These are phyloP conservation scores for Tylopilus balloui DNA, from an alignment of 768 basidiomycete genomes.

Conservation along the genomic window DNA sequence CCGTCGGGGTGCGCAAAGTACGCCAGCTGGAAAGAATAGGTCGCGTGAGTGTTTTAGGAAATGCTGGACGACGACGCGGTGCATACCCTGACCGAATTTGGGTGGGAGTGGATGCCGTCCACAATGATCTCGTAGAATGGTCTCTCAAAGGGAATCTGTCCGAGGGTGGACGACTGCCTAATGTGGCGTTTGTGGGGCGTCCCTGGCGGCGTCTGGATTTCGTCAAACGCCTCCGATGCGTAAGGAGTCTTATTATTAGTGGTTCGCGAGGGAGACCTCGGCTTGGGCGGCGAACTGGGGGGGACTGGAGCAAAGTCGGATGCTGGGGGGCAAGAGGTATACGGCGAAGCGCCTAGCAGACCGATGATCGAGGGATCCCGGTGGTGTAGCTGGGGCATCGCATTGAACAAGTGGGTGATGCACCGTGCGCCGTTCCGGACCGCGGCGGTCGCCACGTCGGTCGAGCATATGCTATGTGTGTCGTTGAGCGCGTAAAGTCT, in stretches of 20 bases:
- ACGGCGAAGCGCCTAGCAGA: constrained; percentile 72
- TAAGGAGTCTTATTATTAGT: constrained; percentile 17
- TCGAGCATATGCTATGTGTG: constrained; percentile 59
- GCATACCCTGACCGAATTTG: constrained; percentile 80
- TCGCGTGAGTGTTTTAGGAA: neutral
- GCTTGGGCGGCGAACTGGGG: constrained; percentile 13
- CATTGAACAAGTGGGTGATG: constrained; percentile 91
- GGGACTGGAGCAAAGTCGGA: constrained; percentile 27
- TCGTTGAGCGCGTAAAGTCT: constrained; percentile 1
- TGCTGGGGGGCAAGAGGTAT: constrained; percentile 43
- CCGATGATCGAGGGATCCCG: constrained; percentile 91
- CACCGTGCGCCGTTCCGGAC: constrained; percentile 72
- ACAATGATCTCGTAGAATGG: constrained; percentile 90
- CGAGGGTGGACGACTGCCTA: constrained; percentile 35
- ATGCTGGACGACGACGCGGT: neutral
- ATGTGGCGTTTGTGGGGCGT: constrained; percentile 37
- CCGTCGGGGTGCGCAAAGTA: constrained; percentile 81
- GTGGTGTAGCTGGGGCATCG: constrained; percentile 88
- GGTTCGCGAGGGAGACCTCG: constrained; percentile 6
- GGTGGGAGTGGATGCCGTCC: constrained; percentile 88
- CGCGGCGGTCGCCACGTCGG: constrained; percentile 67
- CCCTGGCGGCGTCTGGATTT: constrained; percentile 51
- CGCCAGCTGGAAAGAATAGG: constrained; percentile 51
- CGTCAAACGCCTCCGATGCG: constrained; percentile 62
- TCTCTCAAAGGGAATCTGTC: constrained; percentile 48